phyloP scores from a whole-genome alignment of 305 asterid genomes.

The Striga hermonthica region DNA sequence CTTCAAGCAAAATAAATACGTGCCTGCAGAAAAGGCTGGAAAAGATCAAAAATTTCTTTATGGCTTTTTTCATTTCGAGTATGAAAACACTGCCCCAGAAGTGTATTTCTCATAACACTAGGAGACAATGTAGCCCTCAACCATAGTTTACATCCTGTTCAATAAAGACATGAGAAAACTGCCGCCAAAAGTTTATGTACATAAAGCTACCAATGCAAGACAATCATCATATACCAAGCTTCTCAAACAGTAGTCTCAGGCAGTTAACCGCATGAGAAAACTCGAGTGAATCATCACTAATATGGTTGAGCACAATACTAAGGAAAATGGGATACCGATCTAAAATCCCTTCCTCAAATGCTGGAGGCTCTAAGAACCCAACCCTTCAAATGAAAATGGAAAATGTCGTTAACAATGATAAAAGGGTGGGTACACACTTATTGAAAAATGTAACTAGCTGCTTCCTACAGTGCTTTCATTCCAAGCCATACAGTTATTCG shows the following conservation, averaged over 20 bases:
- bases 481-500: constrained; percentile 96
- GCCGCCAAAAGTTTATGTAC: constrained; percentile 29
- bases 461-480: constrained; percentile 95
- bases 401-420: constrained; percentile 37
- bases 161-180: constrained; percentile 27
- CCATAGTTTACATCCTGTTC: constrained; percentile 94
- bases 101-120: constrained; percentile 93
- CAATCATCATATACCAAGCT: constrained; percentile 70
- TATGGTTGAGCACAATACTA: constrained; percentile 90
- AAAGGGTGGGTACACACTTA: constrained; percentile 29
- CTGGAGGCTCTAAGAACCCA: constrained; percentile 93
- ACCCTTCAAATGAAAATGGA: constrained; percentile 56
- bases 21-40: constrained; percentile 96
- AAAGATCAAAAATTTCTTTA: constrained; percentile 98
- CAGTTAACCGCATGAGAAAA: constrained; percentile 94
- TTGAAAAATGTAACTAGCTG: constrained; percentile 44
- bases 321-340: constrained; percentile 93
- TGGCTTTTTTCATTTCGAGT: constrained; percentile 97
- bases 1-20: constrained; percentile 33
- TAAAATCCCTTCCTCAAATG: constrained; percentile 97
- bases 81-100: constrained; percentile 98
- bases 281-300: constrained; percentile 89
- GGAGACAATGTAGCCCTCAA: constrained; percentile 92
- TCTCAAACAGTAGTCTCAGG: constrained; percentile 84
- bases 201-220: constrained; percentile 27